These are phyloP conservation scores for Pyronema omphalodes DNA, from an alignment of 495 filamentous ascomycete genomes.

Conservation along the genomic window DNA sequence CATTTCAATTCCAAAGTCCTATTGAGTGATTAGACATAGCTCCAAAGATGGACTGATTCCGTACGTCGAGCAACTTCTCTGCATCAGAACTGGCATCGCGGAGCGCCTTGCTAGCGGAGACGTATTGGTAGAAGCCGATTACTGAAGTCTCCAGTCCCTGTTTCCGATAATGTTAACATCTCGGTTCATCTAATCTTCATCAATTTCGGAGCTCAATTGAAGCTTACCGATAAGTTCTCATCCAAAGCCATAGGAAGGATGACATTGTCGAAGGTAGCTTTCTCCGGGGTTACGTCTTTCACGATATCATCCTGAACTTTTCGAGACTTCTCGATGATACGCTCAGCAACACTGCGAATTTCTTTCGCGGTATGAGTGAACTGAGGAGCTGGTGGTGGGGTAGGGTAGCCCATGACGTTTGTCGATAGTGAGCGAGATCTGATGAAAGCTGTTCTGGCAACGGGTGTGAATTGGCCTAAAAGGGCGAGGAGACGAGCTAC, in stretches of 20 bases:
- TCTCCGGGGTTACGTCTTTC: constrained; percentile 41
- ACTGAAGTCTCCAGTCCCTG: constrained; percentile 5
- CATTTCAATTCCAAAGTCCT: constrained; percentile 39
- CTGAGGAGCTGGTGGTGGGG: constrained; percentile 39
- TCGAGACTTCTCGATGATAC: constrained; percentile 49
- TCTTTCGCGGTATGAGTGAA: constrained; percentile 69
- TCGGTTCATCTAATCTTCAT: constrained; percentile 27
- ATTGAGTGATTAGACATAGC: neutral
- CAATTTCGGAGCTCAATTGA: constrained; percentile 1
- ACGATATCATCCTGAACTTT: constrained; percentile 58
- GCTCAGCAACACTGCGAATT: constrained; percentile 58
- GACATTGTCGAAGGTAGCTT: constrained; percentile 48
- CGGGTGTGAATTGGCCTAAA: constrained; percentile 18
- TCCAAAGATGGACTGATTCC: constrained; percentile 1
- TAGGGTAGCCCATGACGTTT: constrained; percentile 40
- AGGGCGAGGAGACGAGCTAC: constrained; percentile 27
- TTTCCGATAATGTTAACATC: constrained; percentile 34
- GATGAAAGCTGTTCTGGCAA: constrained; percentile 36
- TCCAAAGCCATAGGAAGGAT: constrained; percentile 46
- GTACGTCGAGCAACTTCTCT: constrained; percentile 37
- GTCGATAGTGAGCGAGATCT: constrained; percentile 26
- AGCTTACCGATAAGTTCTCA: constrained; percentile 37
- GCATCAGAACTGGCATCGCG: constrained; percentile 44
- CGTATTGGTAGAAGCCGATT: constrained; percentile 57
- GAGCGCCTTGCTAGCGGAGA: constrained; percentile 48